These are phyloP conservation scores for Brassica balearica DNA, from an alignment of 441 rosid genomes.

Conservation along the genomic window DNA sequence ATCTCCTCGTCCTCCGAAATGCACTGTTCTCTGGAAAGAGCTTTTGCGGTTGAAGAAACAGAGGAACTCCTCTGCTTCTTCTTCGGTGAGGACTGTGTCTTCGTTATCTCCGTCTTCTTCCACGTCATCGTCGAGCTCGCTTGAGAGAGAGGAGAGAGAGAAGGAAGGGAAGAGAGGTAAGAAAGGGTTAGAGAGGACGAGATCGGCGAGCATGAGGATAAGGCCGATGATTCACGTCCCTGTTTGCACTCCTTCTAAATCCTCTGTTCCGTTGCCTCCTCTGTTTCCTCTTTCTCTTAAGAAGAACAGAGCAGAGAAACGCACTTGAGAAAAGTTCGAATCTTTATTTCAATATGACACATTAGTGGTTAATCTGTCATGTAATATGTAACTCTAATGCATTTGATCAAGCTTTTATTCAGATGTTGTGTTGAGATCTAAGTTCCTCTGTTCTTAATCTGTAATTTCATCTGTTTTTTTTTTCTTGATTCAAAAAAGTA, in stretches of 20 bases:
- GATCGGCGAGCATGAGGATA: slow-evolving; percentile 76
- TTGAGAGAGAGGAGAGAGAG: slow-evolving; percentile 52
- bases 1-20: slow-evolving; percentile 97
- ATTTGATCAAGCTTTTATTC: slow-evolving; percentile 20
- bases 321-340: slow-evolving; percentile 16
- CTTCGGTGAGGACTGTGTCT: slow-evolving; percentile 64
- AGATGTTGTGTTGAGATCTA: slow-evolving; percentile 26
- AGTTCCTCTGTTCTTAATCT: slow-evolving; percentile 23
- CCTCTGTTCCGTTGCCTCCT: slow-evolving; percentile 66
- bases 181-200: slow-evolving; percentile 88
- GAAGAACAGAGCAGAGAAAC: slow-evolving; percentile 78
- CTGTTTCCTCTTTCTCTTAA: slow-evolving; percentile 61
- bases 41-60: slow-evolving; percentile 81
- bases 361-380: slow-evolving; percentile 25
- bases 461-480: background rate
- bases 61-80: slow-evolving; percentile 55
- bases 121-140: slow-evolving; percentile 61
- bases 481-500: slow-evolving; percentile 11
- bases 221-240: slow-evolving; percentile 92
- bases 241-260: slow-evolving; percentile 73
- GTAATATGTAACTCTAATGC: slow-evolving; percentile 26
- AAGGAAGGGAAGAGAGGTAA: slow-evolving; percentile 63
- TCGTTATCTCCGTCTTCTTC: slow-evolving; percentile 81
- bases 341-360: background rate
- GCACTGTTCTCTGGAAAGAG: slow-evolving; percentile 95